Percentiles rank a stretch among this genome's conserved stretches.
These are phyloP conservation scores for Pichia sp. DNA, from an alignment of 1,139 yeast species.

Conservation along the genomic window DNA sequence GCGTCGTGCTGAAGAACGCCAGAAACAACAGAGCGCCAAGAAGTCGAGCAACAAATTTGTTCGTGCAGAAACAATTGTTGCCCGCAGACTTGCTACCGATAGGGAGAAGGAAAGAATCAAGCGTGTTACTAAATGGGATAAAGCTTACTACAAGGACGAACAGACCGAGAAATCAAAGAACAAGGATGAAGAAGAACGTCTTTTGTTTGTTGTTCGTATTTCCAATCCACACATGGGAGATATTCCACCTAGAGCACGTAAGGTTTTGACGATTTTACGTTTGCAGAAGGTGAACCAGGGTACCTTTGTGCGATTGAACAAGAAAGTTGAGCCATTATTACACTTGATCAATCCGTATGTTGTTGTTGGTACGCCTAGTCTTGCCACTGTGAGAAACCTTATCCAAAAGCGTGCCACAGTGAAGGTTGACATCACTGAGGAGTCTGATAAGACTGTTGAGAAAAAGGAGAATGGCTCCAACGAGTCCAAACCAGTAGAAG, in stretches of 20 bases:
- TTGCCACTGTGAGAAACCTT: constrained; percentile 63
- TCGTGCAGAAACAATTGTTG: constrained; percentile 69
- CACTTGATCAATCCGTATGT: constrained; percentile 68
- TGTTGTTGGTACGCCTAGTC: constrained; percentile 68
- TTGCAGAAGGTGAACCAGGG: constrained; percentile 59
- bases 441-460: constrained; percentile 29
- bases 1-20: constrained; percentile 37
- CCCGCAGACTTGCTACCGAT: constrained; percentile 57
- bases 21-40: constrained; percentile 38
- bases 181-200: constrained; percentile 39
- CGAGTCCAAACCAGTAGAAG: constrained; percentile 16
- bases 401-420: constrained; percentile 73
- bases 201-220: constrained; percentile 63
- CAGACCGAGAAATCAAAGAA: constrained; percentile 5
- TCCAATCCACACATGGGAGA: constrained; percentile 58
- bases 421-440: constrained; percentile 37
- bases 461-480: constrained; percentile 12
- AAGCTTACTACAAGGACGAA: constrained; percentile 16
- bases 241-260: constrained; percentile 62
- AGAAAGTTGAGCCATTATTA: constrained; percentile 53
- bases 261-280: constrained; percentile 55
- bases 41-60: constrained; percentile 47
- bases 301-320: constrained; percentile 61
- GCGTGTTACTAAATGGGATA: constrained; percentile 52
- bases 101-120: constrained; percentile 66